Evolutionary conservation across 139 green algal genomes (phyloP), one percentile per base, ranked within the genome.

Genomic region (Micractinium conductrix): DNA sequence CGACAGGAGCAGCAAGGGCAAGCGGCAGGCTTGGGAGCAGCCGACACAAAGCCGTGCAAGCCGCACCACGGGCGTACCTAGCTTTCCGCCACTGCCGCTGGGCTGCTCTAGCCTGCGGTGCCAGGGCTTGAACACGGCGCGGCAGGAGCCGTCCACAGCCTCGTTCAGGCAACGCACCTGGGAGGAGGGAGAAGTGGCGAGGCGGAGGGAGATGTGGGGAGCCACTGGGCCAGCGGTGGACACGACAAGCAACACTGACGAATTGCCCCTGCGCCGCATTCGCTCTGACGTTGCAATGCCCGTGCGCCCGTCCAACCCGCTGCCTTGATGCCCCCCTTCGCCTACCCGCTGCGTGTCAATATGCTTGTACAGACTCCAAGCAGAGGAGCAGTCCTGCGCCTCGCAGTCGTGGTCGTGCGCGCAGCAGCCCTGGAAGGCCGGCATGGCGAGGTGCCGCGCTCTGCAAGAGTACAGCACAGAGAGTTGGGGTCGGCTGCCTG

Each of bases 351-450:
- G 55, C 16, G 90, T 83, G 78, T 96, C 91, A 43, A 98, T 91
- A 79, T 96, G 90, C 80, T 97, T 95, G 88, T 96, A 94, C 1
- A 98, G 86, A 0, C 91, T 95, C 84, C 93, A 98, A 0, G 92
- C 88, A 14, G 91, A 88, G 0, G 93, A 93, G 80, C 95, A 98
- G 60, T 98, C 94, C 0, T 90, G 78, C 5, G 85, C 89, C 42
- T 93, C 92, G 62, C 95, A 98, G 60, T 98, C 95, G 55, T 98
- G 95, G 72, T 98, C 93, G 40, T 98, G 95, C 2, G 90, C 88
- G 74, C 95, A 97, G 74, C 92, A 96, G 6, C 87, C 93, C 30
- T 88, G 75, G 24, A 85, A 87, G 0, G 78, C 63, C 2, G 92
- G n/a, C n/a, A n/a, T n/a, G n/a, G n/a, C n/a, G n/a, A n/a, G n/a